Evolutionary conservation across 2,329 filamentous ascomycete genomes (phyloP).

Genomic region (Fusarium decemcellulare): DNA sequence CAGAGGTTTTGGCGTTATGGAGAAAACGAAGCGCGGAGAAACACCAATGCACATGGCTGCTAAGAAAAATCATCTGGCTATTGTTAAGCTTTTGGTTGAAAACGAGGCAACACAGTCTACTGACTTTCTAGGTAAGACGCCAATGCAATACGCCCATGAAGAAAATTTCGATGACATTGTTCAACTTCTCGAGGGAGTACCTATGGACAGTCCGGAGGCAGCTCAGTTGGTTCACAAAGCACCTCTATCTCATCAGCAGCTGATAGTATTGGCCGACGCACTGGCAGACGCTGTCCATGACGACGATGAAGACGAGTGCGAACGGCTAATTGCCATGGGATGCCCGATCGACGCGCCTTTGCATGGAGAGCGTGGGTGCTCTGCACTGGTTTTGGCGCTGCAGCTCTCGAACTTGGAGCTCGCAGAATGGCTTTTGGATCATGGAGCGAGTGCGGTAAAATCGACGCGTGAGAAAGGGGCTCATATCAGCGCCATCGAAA

Average conservation of each 20-base stretch:
- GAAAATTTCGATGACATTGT: not conserved
- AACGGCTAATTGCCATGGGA: conserved; percentile 12
- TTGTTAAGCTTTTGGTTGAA: not conserved
- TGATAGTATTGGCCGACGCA: not conserved
- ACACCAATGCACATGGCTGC: conserved; percentile 13
- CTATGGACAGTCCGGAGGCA: no score
- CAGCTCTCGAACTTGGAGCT: not conserved
- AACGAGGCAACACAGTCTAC: not conserved
- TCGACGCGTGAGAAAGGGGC: fast-evolving
- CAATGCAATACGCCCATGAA: not conserved
- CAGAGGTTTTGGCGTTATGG: not conserved
- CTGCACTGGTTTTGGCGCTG: conserved; percentile 1
- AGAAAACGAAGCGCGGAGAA: not conserved
- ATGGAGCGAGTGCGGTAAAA: conserved; percentile 50
- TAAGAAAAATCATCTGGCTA: fast-evolving
- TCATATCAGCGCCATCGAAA: not conserved
- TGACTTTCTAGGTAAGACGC: not conserved
- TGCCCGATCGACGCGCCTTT: not conserved
- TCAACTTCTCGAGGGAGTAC: not conserved
- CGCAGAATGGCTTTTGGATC: not conserved
- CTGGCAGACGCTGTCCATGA: not conserved
- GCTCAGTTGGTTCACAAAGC: no score
- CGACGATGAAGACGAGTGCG: conserved; percentile 40
- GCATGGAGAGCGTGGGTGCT: not conserved
- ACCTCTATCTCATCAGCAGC: not conserved